Base-by-base conservation (phyloP, 108 stramenopile genomes). In the Bacterosira constricta region DNA sequence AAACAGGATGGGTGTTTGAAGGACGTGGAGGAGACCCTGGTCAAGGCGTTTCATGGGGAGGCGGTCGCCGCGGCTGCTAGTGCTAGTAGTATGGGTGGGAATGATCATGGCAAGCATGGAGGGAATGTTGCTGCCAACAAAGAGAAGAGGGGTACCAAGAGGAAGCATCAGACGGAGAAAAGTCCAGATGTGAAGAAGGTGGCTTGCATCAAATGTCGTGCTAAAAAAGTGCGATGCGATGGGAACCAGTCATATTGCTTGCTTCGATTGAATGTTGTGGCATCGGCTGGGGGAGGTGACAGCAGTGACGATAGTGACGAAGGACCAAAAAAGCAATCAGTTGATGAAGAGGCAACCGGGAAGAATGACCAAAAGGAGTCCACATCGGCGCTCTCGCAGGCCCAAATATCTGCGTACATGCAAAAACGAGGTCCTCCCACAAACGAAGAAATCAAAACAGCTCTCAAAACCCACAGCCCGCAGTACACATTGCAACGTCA, bases 391-490 rank as follows among this genome's bases (percentile, higher is more conserved):
- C 23, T 25, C 9, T 7, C 56, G 55, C 17, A 3, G 34, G 55
- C 17, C 53, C 1, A 29, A 29, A 56, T 23, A n/a, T 56, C 1
- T 29, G 55, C 23, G 1, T 18, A 56, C 34, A 25, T 4, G 55
- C 26, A 56, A 56, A 29, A 29, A 5, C 23, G 55, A 69, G 12
- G 49, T 83, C 9, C 69, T 87, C 51, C 90, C 83, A 38, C 91
- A 80, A 45, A 80, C 79, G 13, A 81, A 81, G 57, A 85, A 85
- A 71, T 63, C 86, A n/a, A 55, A 52, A 37, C 74, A 49, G 9
- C 77, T 60, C 53, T 81, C 1, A 32, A 27, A 18, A 20, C 25
- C n/a, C 51, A 60, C 25, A 17, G 70, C 12, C 56, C 66, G 12
- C 47, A 67, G 4, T 34, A 38, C 25, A 17, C 21, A 6, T 15